Base-by-base conservation (phyloP, 768 basidiomycete genomes). In the Neoboletus subvelutipes region DNA sequence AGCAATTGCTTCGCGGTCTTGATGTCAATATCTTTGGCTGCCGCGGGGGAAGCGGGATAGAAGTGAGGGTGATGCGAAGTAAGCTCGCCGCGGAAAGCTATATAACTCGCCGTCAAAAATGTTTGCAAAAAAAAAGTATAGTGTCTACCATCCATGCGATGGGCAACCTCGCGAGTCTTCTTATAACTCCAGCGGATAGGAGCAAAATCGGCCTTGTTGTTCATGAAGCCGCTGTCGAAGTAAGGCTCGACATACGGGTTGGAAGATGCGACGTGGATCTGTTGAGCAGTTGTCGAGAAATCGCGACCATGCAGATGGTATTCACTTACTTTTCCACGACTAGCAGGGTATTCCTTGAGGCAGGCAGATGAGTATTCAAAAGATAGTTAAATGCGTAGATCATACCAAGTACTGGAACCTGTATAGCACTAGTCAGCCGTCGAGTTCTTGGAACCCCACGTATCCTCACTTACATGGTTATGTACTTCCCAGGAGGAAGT, bases 151-250 rank as follows among this genome's bases (percentile, higher is more conserved):
- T 88, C 86, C 87, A 88, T 88, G 61, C 86, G 76, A 62, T 86
- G 78, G 24, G 86, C 87, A 24, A 88, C 73, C 64, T 88, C 86
- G 60, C 87, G 82, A 17, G 84, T 85, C 77, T 83, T 84, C 82
- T 88, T 88, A 77, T 88, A 88, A 67, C 83, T 83, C 87, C 87
- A 88, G 36, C 85, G 83, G 62, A 87, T 83, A 15, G 87, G 87
- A 24, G 85, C 85, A 64, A 87, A 86, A 74, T 88, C 87, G 29
- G 86, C 86, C 76, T 86, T 86, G 76, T 87, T 68, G 75, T 86
- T 87, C 86, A 88, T 84, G 80, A 88, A 87, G n/a, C 87, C 87
- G 56, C 79, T 81, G 74, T 88, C 87, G 65, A 87, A 87, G 72
- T 68, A 75, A 5, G 87, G 85, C 61, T 82, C 82, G 62, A 73